Base-by-base conservation (phyloP, 2,329 filamentous ascomycete species). In the Fusarium piperis region DNA sequence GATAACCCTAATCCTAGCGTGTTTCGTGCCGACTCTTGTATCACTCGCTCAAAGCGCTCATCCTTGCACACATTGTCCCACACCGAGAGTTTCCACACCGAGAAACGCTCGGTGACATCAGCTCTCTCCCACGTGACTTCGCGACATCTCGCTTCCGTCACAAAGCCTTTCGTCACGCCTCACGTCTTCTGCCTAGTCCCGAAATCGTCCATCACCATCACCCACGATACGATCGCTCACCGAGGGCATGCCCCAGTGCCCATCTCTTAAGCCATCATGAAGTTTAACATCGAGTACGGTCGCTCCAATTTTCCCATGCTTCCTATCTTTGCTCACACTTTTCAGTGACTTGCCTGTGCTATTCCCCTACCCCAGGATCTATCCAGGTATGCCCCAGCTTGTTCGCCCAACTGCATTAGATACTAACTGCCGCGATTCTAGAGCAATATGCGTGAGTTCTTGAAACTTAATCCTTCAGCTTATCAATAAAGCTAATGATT, bases 341-440 rank as follows among this genome's bases (percentile, higher is more conserved):
- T 35, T 7, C 61, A 89, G 87, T 76, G 87, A 89, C 64, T 79
- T 89, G 23, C 86, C 86, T 51, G 83, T 89, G 58, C 83, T 89
- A 73, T 89, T 89, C 72, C 87, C 87, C 20, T 89, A 89, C 62
- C 87, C 87, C 35, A 83, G 85, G 76, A 89, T 89, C 76, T 89
- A 89, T 73, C 87, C 87, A 81, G 86, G 86, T 86, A 78, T 71
- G 81, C 76, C 32, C 63, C 36, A 32, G 58, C 35, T 46, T 41
- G 15, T 46, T 16, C 20, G 10, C 44, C 18, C 44, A 48, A 48
- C 16, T 30, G 23, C 44, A 48, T 48, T 18, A 30, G 11, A 28
- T 13, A 18, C 16, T 30, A 15, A 26, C 32, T 16, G 26, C 36
- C 5, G 18, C 44, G 7, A 23, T 41, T 38, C 12, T 62, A 86